Conservation (phyloP, 306 rosid genomes). For the Quercus suber region DNA sequence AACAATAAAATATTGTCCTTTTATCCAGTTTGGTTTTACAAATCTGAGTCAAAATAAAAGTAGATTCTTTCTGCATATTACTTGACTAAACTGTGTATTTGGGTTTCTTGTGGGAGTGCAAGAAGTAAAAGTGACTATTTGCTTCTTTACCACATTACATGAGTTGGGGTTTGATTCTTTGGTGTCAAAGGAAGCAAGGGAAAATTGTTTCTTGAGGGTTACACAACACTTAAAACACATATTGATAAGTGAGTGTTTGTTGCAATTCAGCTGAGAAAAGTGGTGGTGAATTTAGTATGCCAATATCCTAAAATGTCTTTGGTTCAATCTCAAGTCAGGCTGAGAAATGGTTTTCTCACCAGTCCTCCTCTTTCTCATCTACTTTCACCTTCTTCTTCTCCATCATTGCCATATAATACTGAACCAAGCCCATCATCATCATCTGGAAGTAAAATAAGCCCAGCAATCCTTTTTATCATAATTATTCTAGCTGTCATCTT, state of each 20-base stretch:
- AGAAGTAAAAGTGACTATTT: conserved; percentile 35
- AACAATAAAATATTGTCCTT: neutral
- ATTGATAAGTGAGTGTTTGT: conserved; percentile 13
- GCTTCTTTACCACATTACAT: conserved; percentile 39
- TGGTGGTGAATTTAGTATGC: conserved; percentile 32
- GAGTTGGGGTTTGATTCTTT: conserved; percentile 49
- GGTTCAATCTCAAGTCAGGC: conserved; percentile 46
- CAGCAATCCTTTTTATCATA: conserved; percentile 65
- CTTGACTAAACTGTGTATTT: conserved; percentile 15
- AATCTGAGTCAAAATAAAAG: conserved; percentile 26
- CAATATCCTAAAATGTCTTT: conserved; percentile 51
- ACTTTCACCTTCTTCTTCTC: conserved; percentile 22
- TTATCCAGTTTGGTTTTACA: neutral
- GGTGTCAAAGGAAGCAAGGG: conserved; percentile 28
- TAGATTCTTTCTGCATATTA: neutral
- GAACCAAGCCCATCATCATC: conserved; percentile 44
- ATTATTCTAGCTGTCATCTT: conserved; percentile 67
- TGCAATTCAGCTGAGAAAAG: conserved; percentile 1
- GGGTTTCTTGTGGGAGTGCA: conserved; percentile 32
- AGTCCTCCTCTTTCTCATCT: conserved; percentile 39
- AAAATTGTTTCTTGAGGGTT: conserved; percentile 14
- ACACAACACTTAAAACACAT: neutral
- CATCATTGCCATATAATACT: conserved; percentile 30
- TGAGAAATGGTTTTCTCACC: conserved; percentile 29
- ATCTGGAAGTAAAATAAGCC: conserved; percentile 60